These are phyloP conservation scores for Phaeomoniella chlamydospora DNA, from an alignment of 2,329 filamentous ascomycete genomes.

Conservation along the genomic window DNA sequence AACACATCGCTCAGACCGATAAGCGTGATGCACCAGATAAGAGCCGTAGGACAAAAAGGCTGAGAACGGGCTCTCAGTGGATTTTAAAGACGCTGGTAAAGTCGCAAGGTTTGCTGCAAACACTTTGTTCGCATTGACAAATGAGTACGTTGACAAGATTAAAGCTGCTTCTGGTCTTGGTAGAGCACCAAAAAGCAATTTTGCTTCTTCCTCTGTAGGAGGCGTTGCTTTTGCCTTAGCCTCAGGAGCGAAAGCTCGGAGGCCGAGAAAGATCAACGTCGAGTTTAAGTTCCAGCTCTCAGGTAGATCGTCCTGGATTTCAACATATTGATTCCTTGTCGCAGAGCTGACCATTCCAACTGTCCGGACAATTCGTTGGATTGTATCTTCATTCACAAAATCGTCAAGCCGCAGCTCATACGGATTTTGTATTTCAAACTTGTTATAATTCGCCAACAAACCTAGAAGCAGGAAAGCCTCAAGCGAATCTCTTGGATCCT, in stretches of 20 bases:
- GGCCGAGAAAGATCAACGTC: conserved; percentile 70
- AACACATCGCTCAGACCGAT: conserved; percentile 63
- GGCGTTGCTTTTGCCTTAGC: conserved; percentile 44
- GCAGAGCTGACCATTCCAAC: conserved; percentile 58
- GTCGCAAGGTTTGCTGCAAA: conserved; percentile 76
- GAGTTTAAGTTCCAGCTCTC: conserved; percentile 76
- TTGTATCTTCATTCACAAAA: conserved; percentile 83
- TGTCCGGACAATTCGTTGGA: conserved; percentile 64
- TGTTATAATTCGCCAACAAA: conserved; percentile 92
- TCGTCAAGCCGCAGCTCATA: conserved; percentile 86
- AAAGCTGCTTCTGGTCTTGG: conserved; percentile 68
- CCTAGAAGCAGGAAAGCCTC: conserved; percentile 73
- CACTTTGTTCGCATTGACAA: conserved; percentile 84
- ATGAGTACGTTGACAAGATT: conserved; percentile 80
- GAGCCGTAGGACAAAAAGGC: conserved; percentile 79
- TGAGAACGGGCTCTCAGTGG: conserved; percentile 54
- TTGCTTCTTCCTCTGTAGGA: conserved; percentile 65
- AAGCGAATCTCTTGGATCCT: conserved; percentile 47
- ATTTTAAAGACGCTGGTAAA: conserved; percentile 18
- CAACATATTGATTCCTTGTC: conserved; percentile 62
- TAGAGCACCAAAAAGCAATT: conserved; percentile 66
- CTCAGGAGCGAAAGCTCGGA: conserved; percentile 60
- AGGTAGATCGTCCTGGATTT: conserved; percentile 77
- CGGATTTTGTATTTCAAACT: conserved; percentile 96
- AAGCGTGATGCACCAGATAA: conserved; percentile 85